Base-by-base conservation (phyloP, 2,329 filamentous ascomycete genomes). In the Phaeosphaeriaceae sp. region DNA sequence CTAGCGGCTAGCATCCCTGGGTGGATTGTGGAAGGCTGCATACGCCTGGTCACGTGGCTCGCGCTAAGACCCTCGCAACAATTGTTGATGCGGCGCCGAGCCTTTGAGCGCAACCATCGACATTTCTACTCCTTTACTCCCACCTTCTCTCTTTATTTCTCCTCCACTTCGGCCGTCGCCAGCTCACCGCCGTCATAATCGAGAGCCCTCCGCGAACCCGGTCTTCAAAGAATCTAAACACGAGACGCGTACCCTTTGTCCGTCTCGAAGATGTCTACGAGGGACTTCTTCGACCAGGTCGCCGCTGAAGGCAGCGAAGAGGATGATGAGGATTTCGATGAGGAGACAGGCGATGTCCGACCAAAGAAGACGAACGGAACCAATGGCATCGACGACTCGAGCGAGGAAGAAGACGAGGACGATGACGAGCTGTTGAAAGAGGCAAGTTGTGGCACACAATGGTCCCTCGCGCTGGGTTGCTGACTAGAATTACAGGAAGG, bases 211-310 rank as follows among this genome's bases (percentile, higher is more conserved):
- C 55, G 49, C 66, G 63, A 63, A 48, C 43, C 55, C 55, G 49
- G 56, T 53, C 44, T 35, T 49, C 44, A 44, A 52, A 49, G 32
- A 60, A 61, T 51, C 51, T 63, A 54, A 65, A 19, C 42, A 30
- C 46, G 54, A 60, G 60, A 64, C 63, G 69, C 60, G 58, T 67
- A 66, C 63, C 65, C 70, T 73, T 72, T 74, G 67, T 71, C 63
- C 60, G 52, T 58, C 28, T 53, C 49, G 57, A 70, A 59, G 61
- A 78, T 77, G 74, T 60, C 72, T 48, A 66, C 59, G 60, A 89
- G 49, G n/a, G 67, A 93, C 76, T 83, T 97, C 74, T 89, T 99
- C 72, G 89, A 94, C 69, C 89, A 89, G 65, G 90, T 93, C 81
- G 95, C 94, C 68, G 89, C 96, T 79, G 83, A 97, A 60, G 94